Evolutionary conservation across 1,139 yeast genomes (phyloP).

Genomic region (Candida pseudoviswanathii): DNA sequence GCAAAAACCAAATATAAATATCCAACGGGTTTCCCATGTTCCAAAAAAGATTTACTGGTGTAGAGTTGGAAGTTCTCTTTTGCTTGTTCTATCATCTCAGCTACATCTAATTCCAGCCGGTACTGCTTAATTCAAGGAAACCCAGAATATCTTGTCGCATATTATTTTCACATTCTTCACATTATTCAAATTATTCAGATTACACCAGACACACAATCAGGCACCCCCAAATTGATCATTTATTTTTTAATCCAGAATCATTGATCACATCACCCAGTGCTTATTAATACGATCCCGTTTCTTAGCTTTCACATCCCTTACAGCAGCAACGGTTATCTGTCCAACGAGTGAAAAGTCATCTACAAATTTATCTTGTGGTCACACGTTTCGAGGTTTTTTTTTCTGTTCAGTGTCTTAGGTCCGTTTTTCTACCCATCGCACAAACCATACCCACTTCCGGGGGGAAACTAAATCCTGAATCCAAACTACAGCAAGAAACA

Average conservation of each 20-base stretch:
- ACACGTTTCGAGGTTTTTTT: not conserved
- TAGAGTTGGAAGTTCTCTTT: not conserved
- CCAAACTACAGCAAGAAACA: no score
- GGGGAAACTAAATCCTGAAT: not conserved
- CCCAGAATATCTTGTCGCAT: not conserved
- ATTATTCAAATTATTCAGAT: not conserved
- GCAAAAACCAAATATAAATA: constrained; percentile 2
- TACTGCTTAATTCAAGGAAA: not conserved
- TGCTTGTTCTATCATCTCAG: not conserved
- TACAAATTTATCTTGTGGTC: not conserved
- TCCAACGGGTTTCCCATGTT: not conserved
- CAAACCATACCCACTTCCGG: not conserved
- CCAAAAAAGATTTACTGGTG: not conserved
- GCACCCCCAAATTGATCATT: not conserved
- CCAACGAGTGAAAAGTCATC: not conserved
- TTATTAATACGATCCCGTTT: not conserved
- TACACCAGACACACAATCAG: no score
- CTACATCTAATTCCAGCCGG: not conserved
- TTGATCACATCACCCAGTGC: not conserved
- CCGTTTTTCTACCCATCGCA: not conserved
- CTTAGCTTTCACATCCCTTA: not conserved
- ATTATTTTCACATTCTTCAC: not conserved
- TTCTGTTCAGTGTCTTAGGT: not conserved
- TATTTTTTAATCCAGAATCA: no score
- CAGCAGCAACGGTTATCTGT: not conserved